Evolutionary conservation across 345 rosid species (phyloP).

Genomic region (Eucalyptus globulus): DNA sequence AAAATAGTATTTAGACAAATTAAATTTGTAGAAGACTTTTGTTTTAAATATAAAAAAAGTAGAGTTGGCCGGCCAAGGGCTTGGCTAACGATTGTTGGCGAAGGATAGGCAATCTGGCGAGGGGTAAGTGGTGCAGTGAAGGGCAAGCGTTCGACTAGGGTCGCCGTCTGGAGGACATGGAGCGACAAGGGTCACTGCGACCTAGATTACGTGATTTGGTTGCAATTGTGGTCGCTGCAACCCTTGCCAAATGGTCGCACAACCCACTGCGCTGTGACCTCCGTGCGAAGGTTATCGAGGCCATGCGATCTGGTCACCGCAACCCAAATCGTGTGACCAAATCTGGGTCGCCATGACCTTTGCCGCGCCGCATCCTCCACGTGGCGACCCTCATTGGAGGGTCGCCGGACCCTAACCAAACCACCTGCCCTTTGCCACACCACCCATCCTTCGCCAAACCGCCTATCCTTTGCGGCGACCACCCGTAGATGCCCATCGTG

Average conservation of each 20-base stretch:
- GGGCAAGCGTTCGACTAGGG: fast-evolving
- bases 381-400: fast-evolving
- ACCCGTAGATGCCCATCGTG: fast-evolving
- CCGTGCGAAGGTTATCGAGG: fast-evolving
- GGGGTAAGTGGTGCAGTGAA: fast-evolving
- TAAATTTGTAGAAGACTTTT: no score
- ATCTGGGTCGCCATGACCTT: fast-evolving
- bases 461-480: fast-evolving
- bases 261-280: no score
- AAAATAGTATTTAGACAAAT: no score
- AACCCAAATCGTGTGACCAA: fast-evolving
- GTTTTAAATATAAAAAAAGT: no score
- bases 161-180: fast-evolving
- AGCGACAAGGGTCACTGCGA: no score
- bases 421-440: fast-evolving
- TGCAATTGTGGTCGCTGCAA: no score
- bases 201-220: no score
- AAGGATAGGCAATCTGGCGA: no score
- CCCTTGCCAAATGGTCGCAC: no score
- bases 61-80: no score
- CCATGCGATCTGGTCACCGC: fast-evolving
- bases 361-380: fast-evolving
- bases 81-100: no score
- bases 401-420: fast-evolving
- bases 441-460: fast-evolving